Evolutionary conservation across 345 rosid species (phyloP).

Genomic region (Barbarea vulgaris): DNA sequence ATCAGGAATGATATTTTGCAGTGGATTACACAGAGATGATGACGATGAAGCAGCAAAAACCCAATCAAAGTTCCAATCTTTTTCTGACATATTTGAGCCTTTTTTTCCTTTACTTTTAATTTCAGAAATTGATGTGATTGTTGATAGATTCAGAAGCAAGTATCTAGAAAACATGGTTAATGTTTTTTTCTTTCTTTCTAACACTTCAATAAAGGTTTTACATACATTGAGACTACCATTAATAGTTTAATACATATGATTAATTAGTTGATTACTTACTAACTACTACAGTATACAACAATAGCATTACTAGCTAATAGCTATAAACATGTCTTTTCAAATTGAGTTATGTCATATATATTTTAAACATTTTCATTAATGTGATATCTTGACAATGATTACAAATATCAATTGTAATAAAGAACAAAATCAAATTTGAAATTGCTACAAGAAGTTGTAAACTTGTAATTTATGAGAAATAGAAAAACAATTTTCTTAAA

Average conservation of each 20-base stretch:
- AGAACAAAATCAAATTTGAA: too few relatives aligned
- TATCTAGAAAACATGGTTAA: conserved; percentile 1
- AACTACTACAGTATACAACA: too few relatives aligned
- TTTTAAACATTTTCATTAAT: too few relatives aligned
- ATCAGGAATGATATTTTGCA: conserved; percentile 73
- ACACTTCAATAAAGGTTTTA: not conserved
- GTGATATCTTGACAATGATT: too few relatives aligned
- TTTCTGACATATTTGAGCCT: not conserved
- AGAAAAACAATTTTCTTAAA: not conserved
- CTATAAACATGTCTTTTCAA: not conserved
- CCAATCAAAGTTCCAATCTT: not conserved
- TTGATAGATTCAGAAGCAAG: not conserved
- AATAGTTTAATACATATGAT: not conserved
- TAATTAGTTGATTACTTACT: too few relatives aligned
- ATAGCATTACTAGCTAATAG: not conserved
- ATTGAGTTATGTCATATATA: too few relatives aligned
- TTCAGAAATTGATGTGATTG: conserved; percentile 6
- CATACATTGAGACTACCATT: not conserved
- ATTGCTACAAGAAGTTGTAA: too few relatives aligned
- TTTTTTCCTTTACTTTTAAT: not conserved
- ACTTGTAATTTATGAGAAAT: too few relatives aligned
- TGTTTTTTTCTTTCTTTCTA: not conserved
- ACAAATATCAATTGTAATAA: too few relatives aligned
- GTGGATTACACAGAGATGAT: conserved; percentile 52
- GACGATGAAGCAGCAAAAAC: not conserved